Base-by-base conservation (phyloP, 331 rosid species). In the Acacia pycnantha region DNA sequence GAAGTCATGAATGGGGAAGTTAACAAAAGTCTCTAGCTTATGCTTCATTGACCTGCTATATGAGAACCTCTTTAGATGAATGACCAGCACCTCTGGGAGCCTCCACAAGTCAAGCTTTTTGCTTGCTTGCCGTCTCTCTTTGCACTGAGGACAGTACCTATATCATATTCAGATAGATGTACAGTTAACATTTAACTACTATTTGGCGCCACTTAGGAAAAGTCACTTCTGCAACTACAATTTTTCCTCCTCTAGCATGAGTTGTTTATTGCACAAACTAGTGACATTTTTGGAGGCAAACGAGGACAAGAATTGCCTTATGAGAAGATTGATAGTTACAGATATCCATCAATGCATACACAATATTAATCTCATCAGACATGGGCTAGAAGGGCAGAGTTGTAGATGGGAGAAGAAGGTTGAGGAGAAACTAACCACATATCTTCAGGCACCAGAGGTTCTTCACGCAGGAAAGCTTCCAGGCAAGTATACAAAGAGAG, bases 41-140 rank as follows among this genome's bases (percentile, higher is more conserved):
- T 95, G 99, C 87, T 95, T 95, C 97, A 95, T 95, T 48, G 98
- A 92, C 84, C 99, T 86, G 94, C 99, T 95, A 88, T 95, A 95
- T 70, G 98, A 95, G 85, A 95, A 95, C 88, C 99, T 91, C 87
- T 95, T 95, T 53, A 95, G 84, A 88, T 95, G 99, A 86, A 95
- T 95, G 70, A 93, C 99, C 80, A 95, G 86, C 83, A 95, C 98
- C 86, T 93, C 97, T 18, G 99, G 99, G 74, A 95, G 98, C 87
- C 98, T 91, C 99, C 99, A 95, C 66, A 93, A 87, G 86, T 95
- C 99, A 75, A 95, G 98, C 89, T 95, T 95, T 85, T 95, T 95
- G 85, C 99, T 95, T 37, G 99, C 99, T 87, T 95, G 99, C 18
- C 99, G 89, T 47, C 92, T 89, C 88, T 93, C 99, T 83, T 93